phyloP scores from a whole-genome alignment of 345 rosid genomes.

The Rhodamnia argentea region DNA sequence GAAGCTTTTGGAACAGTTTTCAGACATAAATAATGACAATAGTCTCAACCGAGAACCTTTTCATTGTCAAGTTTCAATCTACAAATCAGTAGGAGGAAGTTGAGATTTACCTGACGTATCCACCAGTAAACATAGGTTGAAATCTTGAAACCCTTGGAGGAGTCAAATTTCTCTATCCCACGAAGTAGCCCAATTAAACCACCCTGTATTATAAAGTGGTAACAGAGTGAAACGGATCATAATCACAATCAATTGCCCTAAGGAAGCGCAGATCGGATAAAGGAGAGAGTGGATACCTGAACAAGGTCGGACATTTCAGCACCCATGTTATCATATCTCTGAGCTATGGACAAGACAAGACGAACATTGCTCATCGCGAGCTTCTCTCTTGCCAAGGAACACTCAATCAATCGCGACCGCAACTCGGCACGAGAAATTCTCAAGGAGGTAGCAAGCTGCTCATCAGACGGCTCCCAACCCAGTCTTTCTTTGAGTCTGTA shows the following conservation, averaged over 20 bases:
- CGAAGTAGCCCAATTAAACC: constrained; percentile 87
- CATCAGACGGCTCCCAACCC: constrained; percentile 86
- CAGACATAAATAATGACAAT: not conserved
- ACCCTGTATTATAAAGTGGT: constrained; percentile 39
- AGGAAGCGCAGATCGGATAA: not conserved
- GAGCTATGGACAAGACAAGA: constrained; percentile 91
- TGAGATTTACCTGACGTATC: constrained; percentile 78
- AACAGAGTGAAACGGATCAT: not conserved
- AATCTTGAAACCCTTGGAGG: constrained; percentile 82
- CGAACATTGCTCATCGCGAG: constrained; percentile 98
- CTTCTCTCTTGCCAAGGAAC: constrained; percentile 81
- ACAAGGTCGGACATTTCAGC: constrained; percentile 95
- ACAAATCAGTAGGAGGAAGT: not conserved
- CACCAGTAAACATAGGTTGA: constrained; percentile 98
- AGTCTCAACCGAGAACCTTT: not conserved
- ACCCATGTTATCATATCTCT: constrained; percentile 81
- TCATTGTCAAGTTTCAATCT: not conserved
- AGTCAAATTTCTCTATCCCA: constrained; percentile 94
- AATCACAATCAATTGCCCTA: not conserved
- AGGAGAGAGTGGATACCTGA: constrained; percentile 38
- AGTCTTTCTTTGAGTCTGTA: constrained; percentile 67
- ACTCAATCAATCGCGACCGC: constrained; percentile 55
- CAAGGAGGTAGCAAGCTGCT: constrained; percentile 73
- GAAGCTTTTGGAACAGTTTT: not conserved
- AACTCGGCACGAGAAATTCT: constrained; percentile 66